Conservation (phyloP, 306 rosid species). For the Begonia loranthoides region DNA sequence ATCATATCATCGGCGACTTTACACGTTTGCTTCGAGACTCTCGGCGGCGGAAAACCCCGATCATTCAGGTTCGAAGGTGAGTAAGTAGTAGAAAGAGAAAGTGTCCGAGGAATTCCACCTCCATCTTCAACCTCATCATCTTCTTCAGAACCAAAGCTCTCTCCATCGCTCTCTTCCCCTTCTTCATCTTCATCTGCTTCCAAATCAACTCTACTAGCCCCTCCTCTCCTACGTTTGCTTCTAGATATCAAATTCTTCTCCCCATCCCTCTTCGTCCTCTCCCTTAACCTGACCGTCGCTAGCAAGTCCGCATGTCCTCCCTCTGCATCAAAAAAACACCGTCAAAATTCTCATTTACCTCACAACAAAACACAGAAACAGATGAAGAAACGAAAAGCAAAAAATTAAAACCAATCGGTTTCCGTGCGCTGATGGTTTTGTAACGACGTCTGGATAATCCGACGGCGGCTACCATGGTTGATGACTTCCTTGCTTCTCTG, state of each 20-base stretch:
- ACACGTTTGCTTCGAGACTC: slow-evolving; percentile 14
- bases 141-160: slow-evolving; percentile 26
- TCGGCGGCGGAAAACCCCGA: slow-evolving; percentile 23
- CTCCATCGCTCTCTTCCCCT: slow-evolving; percentile 30
- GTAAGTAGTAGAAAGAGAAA: slow-evolving; percentile 16
- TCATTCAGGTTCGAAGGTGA: slow-evolving; percentile 17
- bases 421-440: slow-evolving; percentile 21
- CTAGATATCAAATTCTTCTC: slow-evolving; percentile 17
- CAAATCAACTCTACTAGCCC: slow-evolving; percentile 15
- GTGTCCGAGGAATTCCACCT: slow-evolving; percentile 17
- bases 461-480: slow-evolving; percentile 20
- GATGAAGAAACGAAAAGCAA: not conserved
- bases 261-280: slow-evolving; percentile 18
- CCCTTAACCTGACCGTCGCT: slow-evolving; percentile 19
- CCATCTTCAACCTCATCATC: slow-evolving; percentile 19
- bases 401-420: slow-evolving; percentile 27
- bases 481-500: slow-evolving; percentile 42
- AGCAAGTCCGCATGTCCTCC: slow-evolving; percentile 29
- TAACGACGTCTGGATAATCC: slow-evolving; percentile 21
- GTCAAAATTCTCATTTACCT: not conserved
- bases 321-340: slow-evolving; percentile 14
- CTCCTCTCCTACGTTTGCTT: slow-evolving; percentile 35
- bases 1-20: slow-evolving; percentile 24
- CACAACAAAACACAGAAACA: not conserved
- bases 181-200: slow-evolving; percentile 17